Base-by-base conservation (phyloP, 495 filamentous ascomycete genomes). In the Oleoguttula mirabilis region DNA sequence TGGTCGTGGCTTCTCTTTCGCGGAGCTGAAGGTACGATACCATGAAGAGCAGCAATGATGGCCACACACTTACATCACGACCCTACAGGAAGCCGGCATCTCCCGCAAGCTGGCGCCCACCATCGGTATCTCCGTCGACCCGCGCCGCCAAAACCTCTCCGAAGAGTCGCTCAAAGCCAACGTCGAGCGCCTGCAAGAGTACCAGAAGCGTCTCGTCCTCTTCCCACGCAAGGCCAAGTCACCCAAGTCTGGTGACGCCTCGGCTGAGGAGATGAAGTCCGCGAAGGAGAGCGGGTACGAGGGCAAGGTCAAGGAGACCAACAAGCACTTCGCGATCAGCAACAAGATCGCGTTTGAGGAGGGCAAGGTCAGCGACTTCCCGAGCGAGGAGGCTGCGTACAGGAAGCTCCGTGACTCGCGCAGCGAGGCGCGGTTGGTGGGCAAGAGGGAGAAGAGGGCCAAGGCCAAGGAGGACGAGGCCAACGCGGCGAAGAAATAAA, bases 41-140 rank as follows among this genome's bases (percentile, higher is more conserved):
- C 6, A 35, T 35, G 6, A 45, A 12, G 12, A 23, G 7, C n/a
- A n/a, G n/a, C n/a, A n/a, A 15, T 23, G 7, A 21, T 24, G 12
- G 17, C 19, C 10, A 32, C 4, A 2, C 8, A n/a, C 6, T 17
- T 46, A 5, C 16, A 31, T 31, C 11, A 11, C 1, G 21, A 22
- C 25, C 42, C 50, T 45, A 55, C 51, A 92, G 90, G 90, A 84
- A 68, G 90, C 90, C 60, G 84, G 83, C 60, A 93, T 98, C 65
- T 79, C 90, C 69, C 84, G 84, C 70, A 86, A 86, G 63, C 73
- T 93, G 54, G 90, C 90, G 45, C 77, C 80, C 55, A 94, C 87
- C 63, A 79, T 98, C 71, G 90, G 90, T 68, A 96, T 98, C 71
- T 65, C 84, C 49, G 88, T 98, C 69, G 90, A 96, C 69, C 75